Evolutionary conservation across 2,329 filamentous ascomycete genomes (phyloP).

Genomic region (Sporothrix sp.): DNA sequence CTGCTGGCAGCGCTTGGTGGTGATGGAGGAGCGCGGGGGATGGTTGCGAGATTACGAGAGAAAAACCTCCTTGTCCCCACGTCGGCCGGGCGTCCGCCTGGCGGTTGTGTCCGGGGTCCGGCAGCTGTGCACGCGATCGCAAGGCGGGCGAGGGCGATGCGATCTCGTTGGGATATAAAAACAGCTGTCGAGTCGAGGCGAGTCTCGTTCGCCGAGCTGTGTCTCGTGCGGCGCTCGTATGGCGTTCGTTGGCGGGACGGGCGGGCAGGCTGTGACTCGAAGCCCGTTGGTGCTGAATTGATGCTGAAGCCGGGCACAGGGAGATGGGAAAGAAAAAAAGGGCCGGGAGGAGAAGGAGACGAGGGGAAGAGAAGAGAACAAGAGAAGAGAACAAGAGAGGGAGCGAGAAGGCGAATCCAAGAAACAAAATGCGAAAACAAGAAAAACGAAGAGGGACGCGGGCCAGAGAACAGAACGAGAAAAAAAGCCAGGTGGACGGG

Average conservation of each 20-base stretch:
- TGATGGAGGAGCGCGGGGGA: conserved; percentile 13
- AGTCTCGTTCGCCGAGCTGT: neutral
- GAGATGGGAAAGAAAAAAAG: neutral
- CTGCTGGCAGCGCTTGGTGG: conserved; percentile 9
- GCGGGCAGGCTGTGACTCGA: neutral
- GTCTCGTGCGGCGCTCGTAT: neutral
- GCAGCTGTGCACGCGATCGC: conserved; percentile 8
- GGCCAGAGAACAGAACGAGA: conserved; percentile 5
- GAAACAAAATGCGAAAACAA: neutral
- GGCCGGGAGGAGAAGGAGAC: neutral
- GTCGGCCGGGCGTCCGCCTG: conserved; percentile 10
- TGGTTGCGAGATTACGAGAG: conserved; percentile 17
- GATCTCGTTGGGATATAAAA: neutral
- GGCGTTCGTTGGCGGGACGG: neutral
- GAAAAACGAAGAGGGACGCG: neutral
- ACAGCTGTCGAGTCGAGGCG: too few relatives aligned
- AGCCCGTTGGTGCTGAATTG: neutral
- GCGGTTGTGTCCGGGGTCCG: conserved; percentile 8
- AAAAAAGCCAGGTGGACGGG: conserved; percentile 8
- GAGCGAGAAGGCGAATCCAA: neutral
- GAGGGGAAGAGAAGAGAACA: neutral
- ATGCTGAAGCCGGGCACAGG: too few relatives aligned
- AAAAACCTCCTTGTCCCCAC: conserved; percentile 18
- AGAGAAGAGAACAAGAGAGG: neutral
- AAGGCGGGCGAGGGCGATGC: neutral